phyloP scores from a whole-genome alignment of 2,329 filamentous ascomycete genomes.

The Fusarium buxicola region DNA sequence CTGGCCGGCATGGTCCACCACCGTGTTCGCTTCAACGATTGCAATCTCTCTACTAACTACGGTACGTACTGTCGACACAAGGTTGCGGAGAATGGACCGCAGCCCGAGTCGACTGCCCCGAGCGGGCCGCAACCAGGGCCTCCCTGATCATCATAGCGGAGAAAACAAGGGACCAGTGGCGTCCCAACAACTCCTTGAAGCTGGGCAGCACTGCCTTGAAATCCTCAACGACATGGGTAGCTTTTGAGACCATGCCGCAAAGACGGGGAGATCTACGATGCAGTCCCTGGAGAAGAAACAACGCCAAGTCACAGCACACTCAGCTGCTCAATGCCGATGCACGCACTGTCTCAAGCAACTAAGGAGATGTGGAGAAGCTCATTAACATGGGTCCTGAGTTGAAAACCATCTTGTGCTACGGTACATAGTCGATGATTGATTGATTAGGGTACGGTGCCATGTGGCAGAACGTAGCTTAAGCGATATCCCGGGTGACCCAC shows the following conservation, averaged over 20 bases:
- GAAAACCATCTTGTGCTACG: neutral
- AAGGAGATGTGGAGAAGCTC: neutral
- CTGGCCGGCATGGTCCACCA: no score
- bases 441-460: neutral
- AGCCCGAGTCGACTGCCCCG: no score
- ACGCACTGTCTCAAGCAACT: neutral
- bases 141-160: neutral
- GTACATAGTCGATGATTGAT: neutral
- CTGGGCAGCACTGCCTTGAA: neutral
- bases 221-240: conserved; percentile 13
- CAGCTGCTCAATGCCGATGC: neutral
- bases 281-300: neutral
- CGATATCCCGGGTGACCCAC: neutral
- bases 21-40: no score
- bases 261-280: conserved; percentile 14
- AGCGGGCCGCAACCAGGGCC: no score
- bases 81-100: no score
- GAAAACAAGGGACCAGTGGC: neutral
- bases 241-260: conserved; percentile 25
- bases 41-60: no score
- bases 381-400: neutral
- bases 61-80: no score
- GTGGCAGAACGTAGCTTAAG: no score
- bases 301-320: neutral
- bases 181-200: neutral